Conservation (phyloP, 768 basidiomycete species). For the Boletellus ananiceps region DNA sequence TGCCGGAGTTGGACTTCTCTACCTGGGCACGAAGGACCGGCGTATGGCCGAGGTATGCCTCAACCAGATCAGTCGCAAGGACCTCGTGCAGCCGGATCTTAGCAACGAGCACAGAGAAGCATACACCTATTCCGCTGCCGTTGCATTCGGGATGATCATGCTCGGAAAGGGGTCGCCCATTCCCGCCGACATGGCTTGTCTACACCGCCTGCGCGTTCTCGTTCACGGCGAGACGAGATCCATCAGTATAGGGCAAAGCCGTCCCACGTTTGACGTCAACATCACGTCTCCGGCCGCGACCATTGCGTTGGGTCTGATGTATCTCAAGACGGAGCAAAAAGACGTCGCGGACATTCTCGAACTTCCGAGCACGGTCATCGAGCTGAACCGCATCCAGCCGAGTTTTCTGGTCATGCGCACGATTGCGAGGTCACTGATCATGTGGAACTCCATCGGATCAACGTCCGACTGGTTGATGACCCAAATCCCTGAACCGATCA, state of each 20-base stretch:
- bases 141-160: constrained; percentile 96
- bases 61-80: constrained; percentile 72
- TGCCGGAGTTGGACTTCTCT: constrained; percentile 82
- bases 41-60: constrained; percentile 93
- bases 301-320: constrained; percentile 89
- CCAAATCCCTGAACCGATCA: constrained; percentile 69
- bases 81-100: constrained; percentile 76
- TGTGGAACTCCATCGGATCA: constrained; percentile 78
- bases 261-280: constrained; percentile 71
- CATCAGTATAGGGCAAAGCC: constrained; percentile 33
- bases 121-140: constrained; percentile 82
- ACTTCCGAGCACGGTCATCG: constrained; percentile 75
- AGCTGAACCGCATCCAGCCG: constrained; percentile 82
- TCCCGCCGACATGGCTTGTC: constrained; percentile 68
- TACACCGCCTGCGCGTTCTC: constrained; percentile 66
- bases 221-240: constrained; percentile 67
- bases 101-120: constrained; percentile 89
- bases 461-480: constrained; percentile 66
- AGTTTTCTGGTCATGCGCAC: constrained; percentile 82
- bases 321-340: constrained; percentile 73
- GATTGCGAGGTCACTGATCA: constrained; percentile 70
- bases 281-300: constrained; percentile 91
- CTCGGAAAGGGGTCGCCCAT: constrained; percentile 78
- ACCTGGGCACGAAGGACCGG: constrained; percentile 81
- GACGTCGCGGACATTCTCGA: constrained; percentile 85